phyloP scores from a whole-genome alignment of 1,139 yeast genomes.

The Candida gigantensis region DNA sequence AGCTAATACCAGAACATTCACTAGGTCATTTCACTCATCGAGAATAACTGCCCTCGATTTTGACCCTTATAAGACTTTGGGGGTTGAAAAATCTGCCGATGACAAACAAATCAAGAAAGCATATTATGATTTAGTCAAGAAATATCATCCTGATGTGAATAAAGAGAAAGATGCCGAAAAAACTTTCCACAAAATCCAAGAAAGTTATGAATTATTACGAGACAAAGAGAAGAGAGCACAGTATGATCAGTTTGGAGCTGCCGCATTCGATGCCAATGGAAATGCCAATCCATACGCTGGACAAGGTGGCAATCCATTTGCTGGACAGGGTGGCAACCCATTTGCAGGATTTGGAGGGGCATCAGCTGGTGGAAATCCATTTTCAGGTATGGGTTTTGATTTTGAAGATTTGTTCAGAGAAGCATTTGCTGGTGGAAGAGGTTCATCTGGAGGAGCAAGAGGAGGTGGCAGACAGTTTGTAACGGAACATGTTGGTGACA shows the following conservation, averaged over 20 bases:
- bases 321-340: constrained; percentile 21
- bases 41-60: constrained; percentile 28
- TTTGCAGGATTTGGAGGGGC: constrained; percentile 34
- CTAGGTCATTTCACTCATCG: constrained; percentile 31
- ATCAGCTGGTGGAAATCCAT: constrained; percentile 37
- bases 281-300: constrained; percentile 59
- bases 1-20: background rate
- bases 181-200: constrained; percentile 89
- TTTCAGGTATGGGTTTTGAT: constrained; percentile 56
- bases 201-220: constrained; percentile 87
- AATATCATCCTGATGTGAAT: constrained; percentile 95
- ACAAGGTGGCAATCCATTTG: constrained; percentile 11
- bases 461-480: constrained; percentile 48
- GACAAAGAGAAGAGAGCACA: constrained; percentile 87
- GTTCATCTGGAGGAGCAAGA: constrained; percentile 32
- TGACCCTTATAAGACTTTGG: constrained; percentile 85
- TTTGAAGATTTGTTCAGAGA: constrained; percentile 88
- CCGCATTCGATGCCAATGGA: constrained; percentile 74
- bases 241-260: constrained; percentile 88
- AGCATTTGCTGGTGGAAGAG: constrained; percentile 57
- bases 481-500: constrained; percentile 85
- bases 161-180: constrained; percentile 87
- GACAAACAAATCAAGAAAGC: constrained; percentile 90
- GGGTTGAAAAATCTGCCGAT: constrained; percentile 71
- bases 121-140: constrained; percentile 88